Evolutionary conservation across 2,329 filamentous ascomycete species (phyloP).

Genomic region (Purpureocillium takamizusanense): DNA sequence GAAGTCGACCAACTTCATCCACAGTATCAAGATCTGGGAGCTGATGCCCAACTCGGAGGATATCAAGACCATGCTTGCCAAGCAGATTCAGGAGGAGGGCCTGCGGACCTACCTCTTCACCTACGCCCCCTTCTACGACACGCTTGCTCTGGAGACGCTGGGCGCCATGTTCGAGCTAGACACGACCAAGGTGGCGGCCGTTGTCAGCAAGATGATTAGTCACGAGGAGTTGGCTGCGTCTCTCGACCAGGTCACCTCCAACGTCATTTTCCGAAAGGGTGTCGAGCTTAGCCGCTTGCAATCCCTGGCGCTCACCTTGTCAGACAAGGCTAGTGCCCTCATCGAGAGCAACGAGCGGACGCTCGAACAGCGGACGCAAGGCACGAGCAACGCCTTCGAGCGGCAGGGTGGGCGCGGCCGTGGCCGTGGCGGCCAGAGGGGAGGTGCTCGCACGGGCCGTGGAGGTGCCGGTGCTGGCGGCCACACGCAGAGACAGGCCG

Average conservation of each 20-base stretch:
- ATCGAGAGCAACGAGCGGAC: slow-evolving; percentile 98
- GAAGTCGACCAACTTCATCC: slow-evolving; percentile 87
- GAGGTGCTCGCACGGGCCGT: slow-evolving; percentile 54
- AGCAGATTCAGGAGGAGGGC: slow-evolving; percentile 98
- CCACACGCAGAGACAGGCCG: slow-evolving; percentile 55
- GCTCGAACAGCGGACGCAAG: slow-evolving; percentile 92
- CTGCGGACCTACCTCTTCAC: slow-evolving; percentile 98
- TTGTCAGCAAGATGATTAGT: slow-evolving; percentile 98
- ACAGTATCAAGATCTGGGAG: slow-evolving; percentile 99
- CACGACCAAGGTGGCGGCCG: slow-evolving; percentile 80
- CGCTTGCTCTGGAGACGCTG: slow-evolving; percentile 76
- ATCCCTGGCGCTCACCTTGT: slow-evolving; percentile 85
- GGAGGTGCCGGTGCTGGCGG: slow-evolving; percentile 51
- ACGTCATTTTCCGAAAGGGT: slow-evolving; percentile 98
- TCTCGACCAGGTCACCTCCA: slow-evolving; percentile 93
- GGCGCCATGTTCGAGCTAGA: slow-evolving; percentile 93
- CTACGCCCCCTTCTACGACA: slow-evolving; percentile 98
- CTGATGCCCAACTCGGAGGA: slow-evolving; percentile 86
- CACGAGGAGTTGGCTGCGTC: slow-evolving; percentile 96
- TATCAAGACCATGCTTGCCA: slow-evolving; percentile 95
- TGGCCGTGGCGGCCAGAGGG: slow-evolving; percentile 56
- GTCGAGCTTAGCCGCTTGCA: slow-evolving; percentile 95
- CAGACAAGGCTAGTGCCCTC: slow-evolving; percentile 90
- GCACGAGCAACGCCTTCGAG: slow-evolving; percentile 91
- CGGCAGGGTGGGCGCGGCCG: slow-evolving; percentile 75